These are phyloP conservation scores for Volvox reticuliferus DNA, from an alignment of 139 green algal species.

Conservation along the genomic window DNA sequence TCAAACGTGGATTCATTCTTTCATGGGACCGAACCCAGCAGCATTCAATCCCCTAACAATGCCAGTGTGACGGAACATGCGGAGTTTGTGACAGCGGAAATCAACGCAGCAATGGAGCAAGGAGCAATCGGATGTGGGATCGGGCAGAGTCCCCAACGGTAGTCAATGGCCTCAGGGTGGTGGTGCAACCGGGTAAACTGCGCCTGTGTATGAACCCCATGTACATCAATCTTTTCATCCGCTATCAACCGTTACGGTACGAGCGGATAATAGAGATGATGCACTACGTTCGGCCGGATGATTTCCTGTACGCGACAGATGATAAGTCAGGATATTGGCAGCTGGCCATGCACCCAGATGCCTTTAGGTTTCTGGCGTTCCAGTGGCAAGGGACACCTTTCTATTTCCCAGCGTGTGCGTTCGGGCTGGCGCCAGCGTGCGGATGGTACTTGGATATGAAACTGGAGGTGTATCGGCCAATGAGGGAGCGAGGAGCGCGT, in stretches of 20 bases:
- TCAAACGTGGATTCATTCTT: neutral
- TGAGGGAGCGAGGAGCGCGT: neutral
- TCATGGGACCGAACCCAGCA: neutral
- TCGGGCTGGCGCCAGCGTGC: too few relatives aligned
- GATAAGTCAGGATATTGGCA: slow-evolving; percentile 24
- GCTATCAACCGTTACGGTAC: neutral
- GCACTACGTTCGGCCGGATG: neutral
- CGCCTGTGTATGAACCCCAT: slow-evolving; percentile 28
- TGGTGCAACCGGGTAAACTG: neutral
- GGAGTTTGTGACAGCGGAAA: neutral
- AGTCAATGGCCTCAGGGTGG: neutral
- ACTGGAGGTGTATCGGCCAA: slow-evolving; percentile 20
- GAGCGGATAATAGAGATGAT: neutral
- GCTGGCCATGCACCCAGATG: neutral
- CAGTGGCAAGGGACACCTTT: neutral
- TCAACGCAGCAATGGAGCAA: neutral
- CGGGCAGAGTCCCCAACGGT: neutral
- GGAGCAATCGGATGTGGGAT: neutral
- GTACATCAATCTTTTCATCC: slow-evolving; percentile 26
- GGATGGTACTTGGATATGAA: neutral
- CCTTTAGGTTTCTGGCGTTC: neutral
- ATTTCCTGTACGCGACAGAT: slow-evolving; percentile 8
- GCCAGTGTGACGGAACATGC: neutral
- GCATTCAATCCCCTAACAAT: neutral
- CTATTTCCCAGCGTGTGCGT: neutral